Evolutionary conservation across 129 eudicot genomes (phyloP), one percentile per base, ranked within the genome.

Genomic region (Flaveria linearis): DNA sequence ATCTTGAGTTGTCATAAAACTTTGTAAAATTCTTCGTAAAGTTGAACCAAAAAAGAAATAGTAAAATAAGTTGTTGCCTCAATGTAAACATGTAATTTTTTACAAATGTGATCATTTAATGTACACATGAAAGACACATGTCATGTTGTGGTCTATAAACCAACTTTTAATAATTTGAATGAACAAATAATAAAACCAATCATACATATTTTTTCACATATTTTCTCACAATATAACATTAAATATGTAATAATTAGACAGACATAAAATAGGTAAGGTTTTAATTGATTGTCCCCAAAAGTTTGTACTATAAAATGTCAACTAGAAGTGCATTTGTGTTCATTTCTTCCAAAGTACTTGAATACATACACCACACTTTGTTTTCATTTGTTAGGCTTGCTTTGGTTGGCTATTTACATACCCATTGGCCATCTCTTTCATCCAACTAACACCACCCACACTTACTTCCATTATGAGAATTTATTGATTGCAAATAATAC

Each of bases 391-490:
- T 66, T 80, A 65, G 63, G 55, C 62, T 65, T 52, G 41, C 69
- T 43, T 80, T 70, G 69, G 80, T 74, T 58, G 75, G 71, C 64
- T 49, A 55, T 73, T 66, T 43, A 47, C 18, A 74, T 33, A 53
- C 75, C 49, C 69, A 36, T 36, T 36, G 41, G 7, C 41, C 41
- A 33, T 80, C 84, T 36, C 64, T 74, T 57, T 80, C 84, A 67
- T 66, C 60, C 78, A 80, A 80, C 84, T 18, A 80, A 63, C 84
- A 60, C 71, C 75, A 66, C 75, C 75, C 61, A 77, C 55, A 57
- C 53, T 61, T 23, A 22, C 36, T 39, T 52, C 5, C 39, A 55
- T 69, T 22, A 69, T 56, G 75, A 26, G 57, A 60, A 53, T 68
- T 69, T 18, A 49, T 36, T 66, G 22, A 39, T 49, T 76, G 16